phyloP scores from a whole-genome alignment of 1,139 yeast genomes.

The Geotrichum fermentans region DNA sequence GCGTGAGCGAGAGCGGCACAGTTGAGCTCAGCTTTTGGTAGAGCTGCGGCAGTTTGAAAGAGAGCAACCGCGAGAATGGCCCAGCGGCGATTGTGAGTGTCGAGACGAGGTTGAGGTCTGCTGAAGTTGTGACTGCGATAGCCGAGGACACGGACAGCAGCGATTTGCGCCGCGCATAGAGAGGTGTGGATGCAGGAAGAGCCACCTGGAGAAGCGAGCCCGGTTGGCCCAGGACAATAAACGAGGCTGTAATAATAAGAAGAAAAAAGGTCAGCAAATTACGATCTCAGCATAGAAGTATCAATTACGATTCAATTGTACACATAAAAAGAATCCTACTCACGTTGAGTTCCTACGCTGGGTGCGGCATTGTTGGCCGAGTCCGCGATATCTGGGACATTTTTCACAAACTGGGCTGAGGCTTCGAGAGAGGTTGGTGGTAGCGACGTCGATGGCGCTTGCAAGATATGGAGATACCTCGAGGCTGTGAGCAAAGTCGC shows the following conservation, averaged over 20 bases:
- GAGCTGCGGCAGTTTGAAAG: conserved; percentile 6
- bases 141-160: conserved; percentile 46
- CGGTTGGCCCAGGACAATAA: conserved; percentile 43
- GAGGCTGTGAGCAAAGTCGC: no score
- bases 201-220: conserved; percentile 44
- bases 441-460: conserved; percentile 24
- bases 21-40: conserved; percentile 18
- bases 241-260: conserved; percentile 22
- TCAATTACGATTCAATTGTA: no score
- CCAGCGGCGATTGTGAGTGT: conserved; percentile 12
- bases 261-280: conserved; percentile 14
- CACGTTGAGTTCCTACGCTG: conserved; percentile 19
- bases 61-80: conserved; percentile 1
- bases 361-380: conserved; percentile 6
- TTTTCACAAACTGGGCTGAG: conserved; percentile 21
- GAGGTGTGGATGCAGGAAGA: conserved; percentile 47
- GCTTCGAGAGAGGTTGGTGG: conserved; percentile 21
- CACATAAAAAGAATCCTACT: no score
- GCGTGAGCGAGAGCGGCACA: conserved; percentile 17
- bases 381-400: conserved; percentile 21
- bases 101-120: conserved; percentile 18
- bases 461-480: conserved; percentile 21
- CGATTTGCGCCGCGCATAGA: conserved; percentile 44
- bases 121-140: conserved; percentile 19
- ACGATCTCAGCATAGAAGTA: no score